These are phyloP conservation scores for Magnusiomyces suaveolens DNA, from an alignment of 1,139 yeast species.

Conservation along the genomic window DNA sequence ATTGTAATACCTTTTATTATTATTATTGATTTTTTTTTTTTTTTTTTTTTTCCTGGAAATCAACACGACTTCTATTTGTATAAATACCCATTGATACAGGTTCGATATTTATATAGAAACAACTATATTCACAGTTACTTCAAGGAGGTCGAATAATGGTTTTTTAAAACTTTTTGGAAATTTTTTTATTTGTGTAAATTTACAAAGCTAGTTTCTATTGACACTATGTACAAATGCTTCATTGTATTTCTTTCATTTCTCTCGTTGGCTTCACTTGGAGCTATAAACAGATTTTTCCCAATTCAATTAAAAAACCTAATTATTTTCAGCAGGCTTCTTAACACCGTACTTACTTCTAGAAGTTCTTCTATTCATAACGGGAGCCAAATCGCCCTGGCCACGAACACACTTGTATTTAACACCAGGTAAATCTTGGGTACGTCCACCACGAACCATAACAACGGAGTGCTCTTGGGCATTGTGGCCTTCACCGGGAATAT, in stretches of 20 bases:
- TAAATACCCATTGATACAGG: too few relatives aligned
- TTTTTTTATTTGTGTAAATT: too few relatives aligned
- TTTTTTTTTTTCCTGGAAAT: too few relatives aligned
- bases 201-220: too few relatives aligned
- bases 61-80: too few relatives aligned
- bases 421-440: constrained; percentile 98
- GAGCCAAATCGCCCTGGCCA: constrained; percentile 89
- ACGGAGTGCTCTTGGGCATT: constrained; percentile 97
- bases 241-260: neutral
- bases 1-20: too few relatives aligned
- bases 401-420: constrained; percentile 89
- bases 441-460: constrained; percentile 91
- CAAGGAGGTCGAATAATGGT: too few relatives aligned
- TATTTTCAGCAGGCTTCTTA: constrained; percentile 56
- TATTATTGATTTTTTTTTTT: too few relatives aligned
- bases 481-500: constrained; percentile 98
- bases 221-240: neutral
- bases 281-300: neutral
- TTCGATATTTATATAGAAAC: too few relatives aligned
- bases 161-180: too few relatives aligned
- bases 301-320: neutral
- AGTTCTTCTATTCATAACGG: constrained; percentile 86
- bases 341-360: constrained; percentile 92
- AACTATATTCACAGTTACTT: too few relatives aligned
- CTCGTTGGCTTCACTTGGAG: too few relatives aligned